Evolutionary conservation across 2,329 filamentous ascomycete genomes (phyloP).

Genomic region (Aspergillus hortae): DNA sequence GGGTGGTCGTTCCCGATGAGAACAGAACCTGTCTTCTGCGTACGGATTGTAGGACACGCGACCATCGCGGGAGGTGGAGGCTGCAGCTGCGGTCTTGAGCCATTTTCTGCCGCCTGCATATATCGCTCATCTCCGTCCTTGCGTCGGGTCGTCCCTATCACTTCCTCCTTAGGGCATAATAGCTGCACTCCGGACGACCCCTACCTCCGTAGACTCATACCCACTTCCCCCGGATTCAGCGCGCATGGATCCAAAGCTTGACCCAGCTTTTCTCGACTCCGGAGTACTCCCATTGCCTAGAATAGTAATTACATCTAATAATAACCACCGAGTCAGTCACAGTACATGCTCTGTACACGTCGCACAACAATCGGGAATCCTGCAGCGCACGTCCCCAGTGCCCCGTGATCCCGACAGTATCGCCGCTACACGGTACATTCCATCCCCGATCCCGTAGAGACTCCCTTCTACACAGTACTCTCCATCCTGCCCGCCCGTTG

Average conservation of each 20-base stretch:
- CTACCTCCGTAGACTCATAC: conserved; percentile 3
- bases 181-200: not conserved
- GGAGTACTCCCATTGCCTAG: too few relatives aligned
- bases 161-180: not conserved
- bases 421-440: conserved; percentile 3
- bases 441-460: conserved; percentile 1
- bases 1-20: too few relatives aligned
- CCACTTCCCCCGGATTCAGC: conserved; percentile 9
- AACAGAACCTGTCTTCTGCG: too few relatives aligned
- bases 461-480: conserved; percentile 4
- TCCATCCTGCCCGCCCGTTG: not conserved
- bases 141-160: not conserved
- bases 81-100: not conserved
- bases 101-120: not conserved
- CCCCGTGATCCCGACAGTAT: conserved; percentile 4
- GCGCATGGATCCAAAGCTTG: conserved; percentile 13
- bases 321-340: too few relatives aligned
- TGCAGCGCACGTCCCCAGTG: not conserved
- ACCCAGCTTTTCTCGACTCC: not conserved
- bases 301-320: too few relatives aligned
- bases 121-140: not conserved
- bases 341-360: not conserved
- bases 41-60: too few relatives aligned
- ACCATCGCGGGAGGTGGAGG: too few relatives aligned
- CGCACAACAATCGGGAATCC: not conserved